Evolutionary conservation across 805 yeast genomes (phyloP).

Genomic region (Saccharomycopsis capsularis): DNA sequence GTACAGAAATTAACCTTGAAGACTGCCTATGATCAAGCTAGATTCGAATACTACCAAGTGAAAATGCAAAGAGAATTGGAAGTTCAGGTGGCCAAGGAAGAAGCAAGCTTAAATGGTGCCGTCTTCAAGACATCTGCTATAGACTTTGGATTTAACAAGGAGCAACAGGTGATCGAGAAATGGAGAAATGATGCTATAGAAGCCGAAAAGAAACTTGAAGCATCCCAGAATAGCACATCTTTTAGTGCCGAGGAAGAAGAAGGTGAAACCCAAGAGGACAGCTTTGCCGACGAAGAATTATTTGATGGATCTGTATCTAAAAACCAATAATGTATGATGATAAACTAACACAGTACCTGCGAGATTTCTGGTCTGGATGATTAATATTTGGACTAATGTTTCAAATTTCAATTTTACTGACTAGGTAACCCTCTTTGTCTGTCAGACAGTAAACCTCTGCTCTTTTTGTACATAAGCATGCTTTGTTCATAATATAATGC

Average conservation of each 20-base stretch:
- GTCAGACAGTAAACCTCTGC: too few relatives aligned
- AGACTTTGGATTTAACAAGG: constrained; percentile 63
- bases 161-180: constrained; percentile 59
- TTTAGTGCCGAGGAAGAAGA: not conserved
- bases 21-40: constrained; percentile 78
- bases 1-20: constrained; percentile 33
- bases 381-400: too few relatives aligned
- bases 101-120: constrained; percentile 79
- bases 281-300: too few relatives aligned
- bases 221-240: constrained; percentile 24
- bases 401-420: too few relatives aligned
- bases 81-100: constrained; percentile 67
- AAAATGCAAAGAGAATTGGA: constrained; percentile 81
- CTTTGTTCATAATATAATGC: too few relatives aligned
- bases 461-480: too few relatives aligned
- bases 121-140: constrained; percentile 55
- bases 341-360: too few relatives aligned
- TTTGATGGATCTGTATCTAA: too few relatives aligned
- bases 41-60: constrained; percentile 80
- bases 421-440: too few relatives aligned
- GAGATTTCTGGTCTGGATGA: too few relatives aligned
- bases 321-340: too few relatives aligned
- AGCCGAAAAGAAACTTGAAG: constrained; percentile 49
- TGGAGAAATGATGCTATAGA: constrained; percentile 71
- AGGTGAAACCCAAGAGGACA: not conserved